phyloP scores from a whole-genome alignment of 371 early-diverging fungal genomes.

The Chytridium lagenaria region DNA sequence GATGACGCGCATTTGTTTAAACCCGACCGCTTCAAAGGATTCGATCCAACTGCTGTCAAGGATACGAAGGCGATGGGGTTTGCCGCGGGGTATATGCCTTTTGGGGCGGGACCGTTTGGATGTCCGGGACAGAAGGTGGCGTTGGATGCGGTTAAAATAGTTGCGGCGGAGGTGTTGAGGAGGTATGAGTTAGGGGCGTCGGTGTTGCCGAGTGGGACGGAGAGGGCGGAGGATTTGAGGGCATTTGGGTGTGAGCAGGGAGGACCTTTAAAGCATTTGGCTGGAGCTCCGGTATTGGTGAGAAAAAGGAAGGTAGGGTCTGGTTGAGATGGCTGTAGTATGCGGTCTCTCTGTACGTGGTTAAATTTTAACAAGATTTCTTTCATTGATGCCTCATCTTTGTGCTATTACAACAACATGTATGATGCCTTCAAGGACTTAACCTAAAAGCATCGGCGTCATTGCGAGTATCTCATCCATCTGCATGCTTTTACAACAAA shows the following conservation, averaged over 20 bases:
- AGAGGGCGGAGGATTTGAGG: neutral
- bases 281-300: slow-evolving; percentile 25
- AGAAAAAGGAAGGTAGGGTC: slow-evolving; percentile 28
- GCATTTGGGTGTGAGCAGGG: slow-evolving; percentile 24
- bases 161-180: slow-evolving; percentile 35
- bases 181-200: slow-evolving; percentile 23
- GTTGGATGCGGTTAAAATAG: slow-evolving; percentile 12
- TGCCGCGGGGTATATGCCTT: slow-evolving; percentile 21
- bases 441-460: no score
- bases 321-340: neutral
- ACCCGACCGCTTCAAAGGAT: slow-evolving; percentile 22
- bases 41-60: neutral
- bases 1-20: slow-evolving; percentile 19
- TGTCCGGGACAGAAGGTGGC: slow-evolving; percentile 33
- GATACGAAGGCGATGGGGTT: neutral
- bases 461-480: no score
- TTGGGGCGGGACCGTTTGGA: slow-evolving; percentile 26
- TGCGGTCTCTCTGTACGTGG: neutral
- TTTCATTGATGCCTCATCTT: no score
- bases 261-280: slow-evolving; percentile 21
- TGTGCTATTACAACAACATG: no score
- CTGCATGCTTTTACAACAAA: no score
- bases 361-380: neutral
- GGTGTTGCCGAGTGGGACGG: neutral
- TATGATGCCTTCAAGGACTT: no score